These are phyloP conservation scores for Hymenoscyphus infarciens DNA, from an alignment of 2,329 filamentous ascomycete species.

Conservation along the genomic window DNA sequence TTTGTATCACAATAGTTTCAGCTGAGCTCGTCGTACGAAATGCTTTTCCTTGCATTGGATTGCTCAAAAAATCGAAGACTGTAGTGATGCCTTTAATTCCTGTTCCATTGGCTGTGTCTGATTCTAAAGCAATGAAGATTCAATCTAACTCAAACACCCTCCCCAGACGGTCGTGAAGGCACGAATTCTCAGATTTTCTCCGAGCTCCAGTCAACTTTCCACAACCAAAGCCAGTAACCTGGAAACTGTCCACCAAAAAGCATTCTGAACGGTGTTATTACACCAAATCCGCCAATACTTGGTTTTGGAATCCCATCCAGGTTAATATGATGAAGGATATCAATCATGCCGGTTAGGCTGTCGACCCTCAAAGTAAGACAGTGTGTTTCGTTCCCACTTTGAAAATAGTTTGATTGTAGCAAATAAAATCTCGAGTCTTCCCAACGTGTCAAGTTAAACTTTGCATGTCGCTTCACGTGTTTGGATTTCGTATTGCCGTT, in stretches of 20 bases:
- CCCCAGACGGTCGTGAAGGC: no score
- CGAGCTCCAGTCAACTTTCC: background rate
- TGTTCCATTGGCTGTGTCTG: no score
- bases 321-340: background rate
- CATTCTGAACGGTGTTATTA: background rate
- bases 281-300: background rate
- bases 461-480: no score
- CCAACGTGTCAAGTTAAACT: background rate
- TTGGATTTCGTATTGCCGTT: no score
- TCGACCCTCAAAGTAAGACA: background rate
- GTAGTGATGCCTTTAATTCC: no score
- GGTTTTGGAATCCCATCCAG: background rate
- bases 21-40: no score
- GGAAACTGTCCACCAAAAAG: background rate
- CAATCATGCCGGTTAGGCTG: background rate
- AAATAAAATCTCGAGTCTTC: background rate
- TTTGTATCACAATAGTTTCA: no score
- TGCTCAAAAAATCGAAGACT: no score
- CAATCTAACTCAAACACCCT: no score
- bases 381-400: conserved; percentile 1
- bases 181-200: no score
- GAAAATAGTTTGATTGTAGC: conserved; percentile 1
- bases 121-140: no score
- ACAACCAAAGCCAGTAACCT: background rate
- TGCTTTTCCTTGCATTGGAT: no score